Evolutionary conservation across 352 stramenopile species (phyloP), one percentile per base, ranked within the genome.

Genomic region (Saprolegnia diclina): DNA sequence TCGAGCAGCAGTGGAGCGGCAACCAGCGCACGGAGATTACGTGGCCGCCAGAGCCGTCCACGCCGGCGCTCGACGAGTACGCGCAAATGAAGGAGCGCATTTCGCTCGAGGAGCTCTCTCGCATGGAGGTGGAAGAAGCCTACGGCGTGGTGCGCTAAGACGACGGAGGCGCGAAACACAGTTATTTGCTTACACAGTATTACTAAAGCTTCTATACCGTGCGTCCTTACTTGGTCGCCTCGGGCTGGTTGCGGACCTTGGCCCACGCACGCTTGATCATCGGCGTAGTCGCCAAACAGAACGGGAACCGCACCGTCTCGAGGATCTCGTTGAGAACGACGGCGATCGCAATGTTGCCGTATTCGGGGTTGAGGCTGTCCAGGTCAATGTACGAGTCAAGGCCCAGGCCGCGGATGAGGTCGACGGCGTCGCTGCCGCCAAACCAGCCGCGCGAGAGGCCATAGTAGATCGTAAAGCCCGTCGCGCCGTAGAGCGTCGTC

Each of bases 281-380:
- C 9, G 86, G 83, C 38, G 94, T 79, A 40, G 89, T 96, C 14
- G 88, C 88, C 35, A 96, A 67, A 44, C 82, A 84, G 52, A 96
- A 79, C n/a, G 89, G 85, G 72, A 95, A 92, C 19, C 89, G 89
- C 24, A 96, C 68, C 35, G 90, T 74, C 73, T 96, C 89, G 57
- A 95, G 57, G 56, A 71, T 80, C 71, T 96, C 89, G 78, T 96
- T 96, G 56, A 94, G 74, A 21, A 95, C 79, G 42, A 93, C 76
- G 37, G 89, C 85, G 55, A 95, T 79, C 66, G 87, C 87, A 38
- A 94, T 83, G 76, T 95, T 95, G 45, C 88, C 86, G 70, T 95
- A 88, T 54, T 79, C 91, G 40, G 89, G 89, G 78, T 95, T 85
- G 16, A 96, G 72, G 29, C 74, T 75, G 61, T 77, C 72, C 7